Conservation (phyloP, 2,329 filamentous ascomycete species). For the Pezicula neosporulosa region DNA sequence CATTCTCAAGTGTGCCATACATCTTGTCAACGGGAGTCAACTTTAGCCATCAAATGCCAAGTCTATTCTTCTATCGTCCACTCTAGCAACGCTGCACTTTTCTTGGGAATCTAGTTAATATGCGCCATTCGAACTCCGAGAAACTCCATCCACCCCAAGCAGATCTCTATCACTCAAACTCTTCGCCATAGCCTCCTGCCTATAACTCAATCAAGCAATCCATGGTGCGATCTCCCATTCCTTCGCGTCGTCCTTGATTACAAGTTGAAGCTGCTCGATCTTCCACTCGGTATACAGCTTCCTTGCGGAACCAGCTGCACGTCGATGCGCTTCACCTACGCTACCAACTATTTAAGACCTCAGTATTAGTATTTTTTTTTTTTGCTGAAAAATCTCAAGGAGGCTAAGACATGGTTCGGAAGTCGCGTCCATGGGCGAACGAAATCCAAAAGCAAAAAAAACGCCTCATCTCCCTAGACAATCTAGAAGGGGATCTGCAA, state of each 20-base stretch:
- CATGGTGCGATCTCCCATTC: conserved; percentile 63
- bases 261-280: conserved; percentile 68
- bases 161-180: background rate
- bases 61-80: too few relatives aligned
- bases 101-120: background rate
- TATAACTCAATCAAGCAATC: conserved; percentile 31
- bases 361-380: too few relatives aligned
- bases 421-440: too few relatives aligned
- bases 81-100: background rate
- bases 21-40: too few relatives aligned
- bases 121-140: background rate
- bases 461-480: too few relatives aligned
- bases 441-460: too few relatives aligned
- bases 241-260: conserved; percentile 60
- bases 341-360: conserved; percentile 40
- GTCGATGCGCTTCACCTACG: conserved; percentile 53
- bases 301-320: conserved; percentile 64
- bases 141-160: background rate
- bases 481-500: too few relatives aligned
- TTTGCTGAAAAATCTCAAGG: too few relatives aligned
- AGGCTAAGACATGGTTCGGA: too few relatives aligned
- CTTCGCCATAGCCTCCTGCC: background rate
- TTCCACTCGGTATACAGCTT: conserved; percentile 64
- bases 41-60: too few relatives aligned
- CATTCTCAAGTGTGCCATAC: too few relatives aligned